Evolutionary conservation across 331 rosid genomes (phyloP).

Genomic region (Cydonia oblonga): DNA sequence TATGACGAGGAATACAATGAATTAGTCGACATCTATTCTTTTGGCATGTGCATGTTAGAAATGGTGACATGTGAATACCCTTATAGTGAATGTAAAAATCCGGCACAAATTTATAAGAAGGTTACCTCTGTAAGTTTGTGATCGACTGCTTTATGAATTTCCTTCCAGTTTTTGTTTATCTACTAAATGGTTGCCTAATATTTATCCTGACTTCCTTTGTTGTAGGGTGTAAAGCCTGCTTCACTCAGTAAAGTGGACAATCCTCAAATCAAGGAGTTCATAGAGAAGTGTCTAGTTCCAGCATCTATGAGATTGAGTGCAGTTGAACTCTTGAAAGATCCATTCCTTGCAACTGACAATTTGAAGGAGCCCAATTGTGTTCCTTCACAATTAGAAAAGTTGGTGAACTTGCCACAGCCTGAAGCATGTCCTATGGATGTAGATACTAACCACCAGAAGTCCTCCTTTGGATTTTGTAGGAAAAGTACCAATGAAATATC

Average conservation of each 20-base stretch:
- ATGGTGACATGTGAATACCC: constrained; percentile 88
- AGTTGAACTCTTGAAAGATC: constrained; percentile 67
- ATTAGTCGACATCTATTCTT: constrained; percentile 85
- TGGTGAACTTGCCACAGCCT: constrained; percentile 18
- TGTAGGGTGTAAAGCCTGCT: constrained; percentile 80
- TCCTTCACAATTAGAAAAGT: constrained; percentile 4
- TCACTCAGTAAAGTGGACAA: constrained; percentile 61
- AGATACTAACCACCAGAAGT: constrained; percentile 33
- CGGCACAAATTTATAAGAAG: constrained; percentile 81
- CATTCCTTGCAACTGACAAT: constrained; percentile 53
- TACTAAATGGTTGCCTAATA: background rate
- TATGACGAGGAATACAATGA: constrained; percentile 86
- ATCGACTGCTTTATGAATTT: background rate
- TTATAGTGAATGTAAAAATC: constrained; percentile 77
- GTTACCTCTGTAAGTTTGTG: constrained; percentile 68
- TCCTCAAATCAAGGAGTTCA: constrained; percentile 59
- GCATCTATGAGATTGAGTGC: constrained; percentile 60
- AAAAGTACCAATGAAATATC: constrained; percentile 24
- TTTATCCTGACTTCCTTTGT: background rate
- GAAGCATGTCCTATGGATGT: constrained; percentile 51
- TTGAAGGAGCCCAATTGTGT: constrained; percentile 21
- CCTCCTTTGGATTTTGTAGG: constrained; percentile 25
- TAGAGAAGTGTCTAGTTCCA: constrained; percentile 81
- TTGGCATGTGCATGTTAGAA: constrained; percentile 92
- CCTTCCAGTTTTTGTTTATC: background rate